phyloP scores from a whole-genome alignment of 768 basidiomycete species.

The Lepiota subincarnata region DNA sequence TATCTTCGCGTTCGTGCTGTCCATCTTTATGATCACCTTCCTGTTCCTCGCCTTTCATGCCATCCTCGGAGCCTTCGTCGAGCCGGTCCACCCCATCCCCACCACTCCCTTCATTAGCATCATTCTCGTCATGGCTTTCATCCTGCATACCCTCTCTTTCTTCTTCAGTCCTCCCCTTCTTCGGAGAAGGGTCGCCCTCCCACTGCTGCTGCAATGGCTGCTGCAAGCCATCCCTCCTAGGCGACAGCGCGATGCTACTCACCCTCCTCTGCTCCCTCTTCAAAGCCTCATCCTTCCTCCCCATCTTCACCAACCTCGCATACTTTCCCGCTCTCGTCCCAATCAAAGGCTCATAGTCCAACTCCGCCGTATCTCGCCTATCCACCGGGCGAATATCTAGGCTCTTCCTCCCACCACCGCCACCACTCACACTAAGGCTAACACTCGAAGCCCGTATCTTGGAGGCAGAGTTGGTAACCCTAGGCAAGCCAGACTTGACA shows the following conservation, averaged over 20 bases:
- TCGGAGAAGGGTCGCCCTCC: no score
- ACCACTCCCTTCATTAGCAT: neutral
- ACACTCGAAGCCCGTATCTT: neutral
- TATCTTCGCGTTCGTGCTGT: neutral
- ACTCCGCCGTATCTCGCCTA: neutral
- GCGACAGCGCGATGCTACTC: conserved; percentile 21
- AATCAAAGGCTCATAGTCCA: conserved; percentile 23
- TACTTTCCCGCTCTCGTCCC: conserved; percentile 20
- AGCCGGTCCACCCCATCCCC: neutral
- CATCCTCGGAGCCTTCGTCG: neutral
- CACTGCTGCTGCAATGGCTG: conserved; percentile 11
- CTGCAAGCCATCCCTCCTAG: conserved; percentile 1
- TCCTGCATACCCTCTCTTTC: conserved; percentile 1
- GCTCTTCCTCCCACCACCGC: neutral
- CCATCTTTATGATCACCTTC: neutral
- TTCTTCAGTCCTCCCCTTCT: neutral
- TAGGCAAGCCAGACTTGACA: neutral
- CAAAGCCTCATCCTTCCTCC: conserved; percentile 31
- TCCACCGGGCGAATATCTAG: conserved; percentile 20
- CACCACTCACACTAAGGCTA: neutral
- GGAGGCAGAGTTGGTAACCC: neutral
- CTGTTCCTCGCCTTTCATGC: neutral
- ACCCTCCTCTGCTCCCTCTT: conserved; percentile 30
- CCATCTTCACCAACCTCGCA: conserved; percentile 28
- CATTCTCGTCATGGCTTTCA: conserved; percentile 6